These are phyloP conservation scores for Phragmites australis DNA, from an alignment of 176 grass and related monocot genomes.

Conservation along the genomic window DNA sequence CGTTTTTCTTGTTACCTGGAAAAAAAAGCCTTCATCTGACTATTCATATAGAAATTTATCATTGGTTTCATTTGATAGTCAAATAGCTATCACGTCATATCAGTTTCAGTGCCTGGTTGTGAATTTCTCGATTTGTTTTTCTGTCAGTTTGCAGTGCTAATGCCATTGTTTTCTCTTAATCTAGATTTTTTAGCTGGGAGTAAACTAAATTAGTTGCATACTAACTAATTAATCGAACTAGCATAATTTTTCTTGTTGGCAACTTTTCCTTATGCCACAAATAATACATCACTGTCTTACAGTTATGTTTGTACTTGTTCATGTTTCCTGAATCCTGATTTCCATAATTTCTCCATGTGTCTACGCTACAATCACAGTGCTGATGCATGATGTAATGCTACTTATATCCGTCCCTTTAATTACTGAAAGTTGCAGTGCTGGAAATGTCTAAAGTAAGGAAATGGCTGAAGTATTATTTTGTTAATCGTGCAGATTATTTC, in stretches of 20 bases:
- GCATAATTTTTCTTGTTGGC: background rate
- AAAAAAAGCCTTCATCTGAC: background rate
- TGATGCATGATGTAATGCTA: background rate
- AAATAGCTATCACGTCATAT: background rate
- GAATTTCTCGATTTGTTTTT: background rate
- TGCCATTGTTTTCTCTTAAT: background rate
- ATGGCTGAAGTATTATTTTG: constrained; percentile 9
- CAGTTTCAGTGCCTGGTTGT: background rate
- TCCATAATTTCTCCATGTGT: background rate
- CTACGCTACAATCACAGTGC: background rate
- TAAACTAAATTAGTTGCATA: background rate
- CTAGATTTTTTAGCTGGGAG: constrained; percentile 6
- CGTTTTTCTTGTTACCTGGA: background rate
- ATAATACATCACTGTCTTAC: background rate
- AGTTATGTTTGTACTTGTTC: background rate
- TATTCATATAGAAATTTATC: background rate
- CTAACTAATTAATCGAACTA: background rate
- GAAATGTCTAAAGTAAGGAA: constrained; percentile 19
- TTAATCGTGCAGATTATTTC: constrained; percentile 61
- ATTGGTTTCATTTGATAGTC: constrained; percentile 18
- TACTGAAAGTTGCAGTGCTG: constrained; percentile 6
- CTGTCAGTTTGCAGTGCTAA: background rate
- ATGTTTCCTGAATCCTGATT: background rate
- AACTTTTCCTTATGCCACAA: constrained; percentile 11
- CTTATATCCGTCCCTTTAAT: background rate